Base-by-base conservation (phyloP, 495 filamentous ascomycete genomes). In the Astrothelium macrocarpum region DNA sequence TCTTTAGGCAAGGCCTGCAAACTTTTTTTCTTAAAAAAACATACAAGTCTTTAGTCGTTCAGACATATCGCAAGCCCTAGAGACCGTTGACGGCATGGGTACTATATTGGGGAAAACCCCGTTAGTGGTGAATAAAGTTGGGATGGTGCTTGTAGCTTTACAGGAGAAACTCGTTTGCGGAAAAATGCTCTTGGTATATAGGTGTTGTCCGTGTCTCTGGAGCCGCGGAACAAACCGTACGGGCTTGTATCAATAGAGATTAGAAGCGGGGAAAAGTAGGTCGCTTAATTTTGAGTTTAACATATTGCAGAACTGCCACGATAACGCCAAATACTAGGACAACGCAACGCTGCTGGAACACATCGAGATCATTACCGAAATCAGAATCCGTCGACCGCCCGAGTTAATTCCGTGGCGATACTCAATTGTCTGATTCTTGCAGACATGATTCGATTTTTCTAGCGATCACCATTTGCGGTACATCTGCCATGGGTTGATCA, bases 261-360 rank as follows among this genome's bases (percentile, higher is more conserved):
- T 14, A 49, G 43, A 49, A 49, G n/a, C 10, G n/a, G 43, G 10
- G n/a, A 14, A 18, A 18, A 18, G 18, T 20, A 49, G 43, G 43
- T 49, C 43, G 43, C 43, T 49, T 49, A 49, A 49, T 49, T 49
- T 49, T 49, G 18, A 49, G 43, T 49, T 49, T 20, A 49, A 49
- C 36, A 16, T 16, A 39, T 7, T 20, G 43, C 43, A 49, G 18
- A 9, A 20, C 11, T 18, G n/a, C n/a, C n/a, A 11, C 36, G 36
- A 39, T 39, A 39, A 39, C 16, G 36, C 36, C 16, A 39, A 39
- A 16, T 16, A 39, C 7, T n/a, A 39, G 16, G 16, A 39, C 36
- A 5, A 39, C 36, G 16, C 7, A 7, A 39, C 7, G 7, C 43
- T 49, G n/a, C 18, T 49, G 18, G 43, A 49, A 20, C n/a, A 7